Conservation (phyloP, 495 filamentous ascomycete species). For the Terfezia boudieri region DNA sequence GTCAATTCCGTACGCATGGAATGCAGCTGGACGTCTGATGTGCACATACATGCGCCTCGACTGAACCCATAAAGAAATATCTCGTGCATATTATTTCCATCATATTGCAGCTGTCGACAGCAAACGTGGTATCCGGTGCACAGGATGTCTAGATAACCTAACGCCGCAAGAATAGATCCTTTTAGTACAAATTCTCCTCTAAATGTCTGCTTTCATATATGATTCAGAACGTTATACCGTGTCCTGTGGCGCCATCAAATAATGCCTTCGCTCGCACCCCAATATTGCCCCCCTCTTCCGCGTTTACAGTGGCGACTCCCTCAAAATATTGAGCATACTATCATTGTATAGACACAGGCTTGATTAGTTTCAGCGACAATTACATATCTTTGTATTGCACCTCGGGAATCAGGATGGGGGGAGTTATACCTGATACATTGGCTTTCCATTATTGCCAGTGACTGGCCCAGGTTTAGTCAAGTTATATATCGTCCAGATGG, state of each 20-base stretch:
- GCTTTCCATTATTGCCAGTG: not conserved
- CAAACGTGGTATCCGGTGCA: constrained; percentile 6
- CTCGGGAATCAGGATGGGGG: not conserved
- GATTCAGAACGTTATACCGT: not conserved
- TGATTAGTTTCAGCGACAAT: too few species aligned
- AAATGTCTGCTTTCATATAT: not conserved
- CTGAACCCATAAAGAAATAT: constrained; percentile 5
- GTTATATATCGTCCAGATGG: constrained; percentile 5
- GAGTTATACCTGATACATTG: constrained; percentile 2
- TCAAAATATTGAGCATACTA: constrained; percentile 5
- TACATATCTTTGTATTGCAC: too few species aligned
- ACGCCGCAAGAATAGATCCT: not conserved
- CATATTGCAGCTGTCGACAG: not conserved
- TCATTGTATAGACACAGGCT: too few species aligned
- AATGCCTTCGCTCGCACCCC: not conserved
- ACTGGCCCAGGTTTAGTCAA: constrained; percentile 1
- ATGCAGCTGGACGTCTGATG: not conserved
- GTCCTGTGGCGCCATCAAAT: constrained; percentile 2
- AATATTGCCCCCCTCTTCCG: not conserved
- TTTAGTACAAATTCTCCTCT: not conserved
- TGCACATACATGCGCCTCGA: not conserved
- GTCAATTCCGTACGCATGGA: too few species aligned
- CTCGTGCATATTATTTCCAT: not conserved
- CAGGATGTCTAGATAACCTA: constrained; percentile 10
- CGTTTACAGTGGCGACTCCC: constrained; percentile 1